These are phyloP conservation scores for Gloeostereum incarnatum DNA, from an alignment of 768 basidiomycete species.

Conservation along the genomic window DNA sequence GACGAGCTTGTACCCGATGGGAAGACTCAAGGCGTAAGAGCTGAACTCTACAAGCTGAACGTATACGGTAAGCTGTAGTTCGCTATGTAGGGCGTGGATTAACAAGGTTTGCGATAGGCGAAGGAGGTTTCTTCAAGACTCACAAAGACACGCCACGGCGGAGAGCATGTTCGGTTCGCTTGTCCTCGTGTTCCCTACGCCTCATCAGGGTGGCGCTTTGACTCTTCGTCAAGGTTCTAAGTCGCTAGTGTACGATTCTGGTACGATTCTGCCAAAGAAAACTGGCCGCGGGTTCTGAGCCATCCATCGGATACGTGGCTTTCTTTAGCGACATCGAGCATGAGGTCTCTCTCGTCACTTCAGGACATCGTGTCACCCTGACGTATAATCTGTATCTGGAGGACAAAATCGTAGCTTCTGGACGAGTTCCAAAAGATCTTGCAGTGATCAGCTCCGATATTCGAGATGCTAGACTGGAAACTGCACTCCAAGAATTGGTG, in stretches of 20 bases:
- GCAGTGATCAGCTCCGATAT: too few relatives aligned
- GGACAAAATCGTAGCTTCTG: too few relatives aligned
- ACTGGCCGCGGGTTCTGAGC: neutral
- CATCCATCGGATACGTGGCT: constrained; percentile 21
- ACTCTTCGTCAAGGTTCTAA: constrained; percentile 15
- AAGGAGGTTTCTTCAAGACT: constrained; percentile 26
- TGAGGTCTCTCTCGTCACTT: constrained; percentile 27
- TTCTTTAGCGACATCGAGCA: constrained; percentile 35
- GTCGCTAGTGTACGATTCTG: constrained; percentile 18
- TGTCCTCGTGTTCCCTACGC: constrained; percentile 24
- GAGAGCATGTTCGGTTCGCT: constrained; percentile 30
- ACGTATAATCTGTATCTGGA: constrained; percentile 30
- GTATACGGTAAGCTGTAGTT: constrained; percentile 19
- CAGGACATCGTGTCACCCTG: constrained; percentile 30
- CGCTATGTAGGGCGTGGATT: neutral
- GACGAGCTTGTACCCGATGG: constrained; percentile 2
- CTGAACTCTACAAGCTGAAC: constrained; percentile 27
- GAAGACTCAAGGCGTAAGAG: neutral
- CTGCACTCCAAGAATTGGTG: too few relatives aligned
- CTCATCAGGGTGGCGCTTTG: constrained; percentile 24
- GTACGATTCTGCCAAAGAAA: constrained; percentile 16
- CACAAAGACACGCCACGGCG: constrained; percentile 28
- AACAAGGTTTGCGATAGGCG: constrained; percentile 6
- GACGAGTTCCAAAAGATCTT: too few relatives aligned
- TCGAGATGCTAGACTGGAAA: too few relatives aligned